These are phyloP conservation scores for Apophysomyces ossiformis DNA, from an alignment of 371 early-diverging fungal species.

Conservation along the genomic window DNA sequence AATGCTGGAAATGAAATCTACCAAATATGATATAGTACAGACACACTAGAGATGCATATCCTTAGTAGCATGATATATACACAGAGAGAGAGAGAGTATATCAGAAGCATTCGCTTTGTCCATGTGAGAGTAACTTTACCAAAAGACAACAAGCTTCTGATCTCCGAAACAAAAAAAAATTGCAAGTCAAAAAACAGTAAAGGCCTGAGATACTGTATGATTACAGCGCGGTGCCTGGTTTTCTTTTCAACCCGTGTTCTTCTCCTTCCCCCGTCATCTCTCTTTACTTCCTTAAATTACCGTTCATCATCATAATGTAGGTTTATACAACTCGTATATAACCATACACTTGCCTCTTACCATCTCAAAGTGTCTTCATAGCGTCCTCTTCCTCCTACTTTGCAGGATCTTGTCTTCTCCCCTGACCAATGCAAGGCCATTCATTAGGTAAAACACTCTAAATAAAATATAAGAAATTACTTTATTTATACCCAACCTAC, in stretches of 20 bases:
- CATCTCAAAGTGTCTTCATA: neutral
- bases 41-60: neutral
- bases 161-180: conserved; percentile 10
- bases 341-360: neutral
- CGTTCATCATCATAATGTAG: neutral
- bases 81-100: no score
- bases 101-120: neutral
- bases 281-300: conserved; percentile 3
- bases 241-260: conserved; percentile 11
- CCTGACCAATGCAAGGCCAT: conserved; percentile 1
- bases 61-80: no score
- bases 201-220: no score
- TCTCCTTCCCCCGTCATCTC: conserved; percentile 10
- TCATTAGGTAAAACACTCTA: neutral
- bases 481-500: no score
- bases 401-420: conserved; percentile 2
- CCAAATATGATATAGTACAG: neutral
- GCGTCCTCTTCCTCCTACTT: neutral
- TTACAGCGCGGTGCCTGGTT: conserved; percentile 7
- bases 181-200: conserved; percentile 4
- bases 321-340: no score
- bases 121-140: neutral
- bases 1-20: conserved; percentile 9
- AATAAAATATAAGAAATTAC: neutral
- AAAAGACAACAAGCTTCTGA: neutral